phyloP scores from a whole-genome alignment of 2,329 filamentous ascomycete species.

The Pestalotiopsis sp. region DNA sequence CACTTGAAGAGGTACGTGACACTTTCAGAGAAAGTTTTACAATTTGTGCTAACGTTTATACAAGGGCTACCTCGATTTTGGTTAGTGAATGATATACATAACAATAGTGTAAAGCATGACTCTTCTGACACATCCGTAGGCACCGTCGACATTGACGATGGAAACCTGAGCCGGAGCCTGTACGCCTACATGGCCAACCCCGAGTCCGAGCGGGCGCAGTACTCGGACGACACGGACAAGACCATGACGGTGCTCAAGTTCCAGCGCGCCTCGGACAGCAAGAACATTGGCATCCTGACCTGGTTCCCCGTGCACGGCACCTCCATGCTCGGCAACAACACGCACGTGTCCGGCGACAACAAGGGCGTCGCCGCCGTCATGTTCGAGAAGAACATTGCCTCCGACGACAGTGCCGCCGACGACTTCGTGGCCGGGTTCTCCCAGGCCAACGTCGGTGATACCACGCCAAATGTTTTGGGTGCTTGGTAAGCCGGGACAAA shows the following conservation, averaged over 20 bases:
- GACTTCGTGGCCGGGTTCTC: constrained; percentile 89
- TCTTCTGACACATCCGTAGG: constrained; percentile 14
- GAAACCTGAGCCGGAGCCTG: constrained; percentile 82
- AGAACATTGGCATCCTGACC: constrained; percentile 78
- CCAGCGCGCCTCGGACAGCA: constrained; percentile 68
- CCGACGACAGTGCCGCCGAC: constrained; percentile 54
- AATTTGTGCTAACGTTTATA: constrained; percentile 15
- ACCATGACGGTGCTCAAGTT: constrained; percentile 79
- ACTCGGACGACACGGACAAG: constrained; percentile 69
- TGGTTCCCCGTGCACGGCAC: constrained; percentile 94
- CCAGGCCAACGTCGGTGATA: constrained; percentile 88
- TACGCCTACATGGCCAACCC: constrained; percentile 87
- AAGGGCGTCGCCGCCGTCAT: constrained; percentile 87
- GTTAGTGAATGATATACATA: constrained; percentile 32
- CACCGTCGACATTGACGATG: constrained; percentile 64
- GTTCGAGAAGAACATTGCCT: constrained; percentile 71
- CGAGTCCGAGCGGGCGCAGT: constrained; percentile 68
- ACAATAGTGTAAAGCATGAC: no score
- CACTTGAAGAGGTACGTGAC: constrained; percentile 49
- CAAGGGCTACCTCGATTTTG: constrained; percentile 69
- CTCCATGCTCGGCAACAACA: constrained; percentile 88
- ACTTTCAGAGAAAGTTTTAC: not conserved
- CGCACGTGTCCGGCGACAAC: constrained; percentile 86
- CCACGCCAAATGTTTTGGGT: constrained; percentile 80
- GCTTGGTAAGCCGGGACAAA: constrained; percentile 54